Base-by-base conservation (phyloP, 306 rosid genomes). In the Trifolium dubium region DNA sequence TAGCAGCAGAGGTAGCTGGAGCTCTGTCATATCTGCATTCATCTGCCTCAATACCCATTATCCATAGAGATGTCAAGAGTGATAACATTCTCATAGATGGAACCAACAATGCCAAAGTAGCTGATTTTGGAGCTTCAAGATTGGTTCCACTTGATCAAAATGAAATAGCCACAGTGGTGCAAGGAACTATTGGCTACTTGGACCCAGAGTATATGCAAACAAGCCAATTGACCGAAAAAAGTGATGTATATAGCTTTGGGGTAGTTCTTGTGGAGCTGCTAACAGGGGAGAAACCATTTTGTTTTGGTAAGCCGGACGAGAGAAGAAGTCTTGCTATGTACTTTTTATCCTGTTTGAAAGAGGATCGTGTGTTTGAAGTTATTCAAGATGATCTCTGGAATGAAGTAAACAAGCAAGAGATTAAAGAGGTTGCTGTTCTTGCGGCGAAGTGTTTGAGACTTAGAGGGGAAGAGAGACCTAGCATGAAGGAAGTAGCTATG, bases 211-310 rank as follows among this genome's bases (percentile, higher is more conserved):
- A 82, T 40, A 9, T 82, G 51, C 74, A 50, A 0, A 73, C 82
- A 39, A 67, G 74, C 43, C 58, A 51, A 51, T 51, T 51, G 11
- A 51, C 58, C 6, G 58, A 51, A 8, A 51, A 51, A 51, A 51
- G 88, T 10, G 88, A 84, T 43, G 90, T 86, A 0, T 86, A 86
- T 15, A 86, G 86, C 44, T 86, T 86, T 10, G 86, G 88, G 0
- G 79, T 86, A 2, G 88, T 86, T 2, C 69, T 86, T 2, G 71
- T 64, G 1, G 88, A 84, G 77, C 41, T 86, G 0, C 47, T 84
- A 2, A 82, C 86, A 0, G 80, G 85, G 56, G 47, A 74, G 53
- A 79, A 82, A 65, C 82, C 80, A 0, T 8, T 74, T 44, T 44
- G 64, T 4, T 82, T 74, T 8, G 70, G 54, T 1, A 66, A 18